Evolutionary conservation across 2,329 filamentous ascomycete species (phyloP), one percentile per base, ranked within the genome.

Genomic region (Fusarium humuli): DNA sequence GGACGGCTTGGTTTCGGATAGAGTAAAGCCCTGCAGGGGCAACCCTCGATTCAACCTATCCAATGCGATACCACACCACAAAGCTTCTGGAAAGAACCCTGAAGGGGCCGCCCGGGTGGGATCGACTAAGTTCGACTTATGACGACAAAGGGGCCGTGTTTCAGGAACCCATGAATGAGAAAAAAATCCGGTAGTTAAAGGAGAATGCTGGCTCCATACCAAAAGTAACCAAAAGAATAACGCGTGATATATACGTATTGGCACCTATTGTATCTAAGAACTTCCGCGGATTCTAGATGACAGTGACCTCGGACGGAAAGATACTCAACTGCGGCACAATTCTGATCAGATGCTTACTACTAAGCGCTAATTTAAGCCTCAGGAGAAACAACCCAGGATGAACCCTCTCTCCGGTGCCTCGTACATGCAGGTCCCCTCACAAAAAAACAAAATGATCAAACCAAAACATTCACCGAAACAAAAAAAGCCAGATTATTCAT

Each of bases 81-180:
- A 69, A 53, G 53, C 48, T 70, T 63, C 57, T 59, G 47, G 57
- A 62, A 66, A 50, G 25, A 45, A 62, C 48, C 57, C 46, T 49
- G 50, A 53, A 41, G 56, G n/a, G 23, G 55, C 41, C 23, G 27
- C 34, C 23, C 50, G 34, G 70, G 57, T 47, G 53, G 48, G 62
- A 70, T 70, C 67, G 50, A 49, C 54, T 50, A 70, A 23, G 41
- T 44, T 44, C 22, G 27, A 23, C 12, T 37, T 41, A 53, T 65
- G 59, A 70, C 59, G 67, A 60, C 67, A 58, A 70, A 65, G 57
- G 48, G 55, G 48, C 16, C 16, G 40, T 50, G 50, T 67, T 67
- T 70, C 67, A 66, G 47, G 55, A 22, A 48, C 55, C 57, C 57
- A 65, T 56, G 34, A 30, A 63, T 22, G 52, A 63, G 42, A 61